Percentiles rank a stretch among this genome's conserved stretches.
Conservation (phyloP, 805 yeast genomes). For the Soucietia sequanensis region DNA sequence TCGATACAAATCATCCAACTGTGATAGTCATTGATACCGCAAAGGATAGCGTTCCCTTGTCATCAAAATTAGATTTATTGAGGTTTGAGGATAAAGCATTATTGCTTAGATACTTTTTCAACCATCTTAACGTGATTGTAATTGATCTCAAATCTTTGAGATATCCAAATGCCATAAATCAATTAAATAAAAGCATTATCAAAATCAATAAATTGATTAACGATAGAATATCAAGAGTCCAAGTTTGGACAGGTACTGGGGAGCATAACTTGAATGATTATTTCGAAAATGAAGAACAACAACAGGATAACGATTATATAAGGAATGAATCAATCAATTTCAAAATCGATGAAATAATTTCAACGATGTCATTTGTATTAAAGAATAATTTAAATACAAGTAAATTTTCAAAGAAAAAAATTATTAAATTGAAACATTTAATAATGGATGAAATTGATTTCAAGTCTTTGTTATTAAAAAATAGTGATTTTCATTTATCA, state of each 20-base stretch:
- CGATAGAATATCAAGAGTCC: constrained; percentile 36
- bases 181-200: constrained; percentile 15
- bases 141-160: constrained; percentile 7
- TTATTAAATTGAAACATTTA: constrained; percentile 22
- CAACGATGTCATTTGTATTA: constrained; percentile 37
- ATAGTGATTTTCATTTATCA: constrained; percentile 21
- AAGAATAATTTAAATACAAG: constrained; percentile 24
- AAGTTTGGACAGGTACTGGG: constrained; percentile 45
- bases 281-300: constrained; percentile 6
- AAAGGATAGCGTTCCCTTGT: not conserved
- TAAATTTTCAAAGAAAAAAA: constrained; percentile 15
- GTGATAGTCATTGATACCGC: constrained; percentile 19
- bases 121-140: constrained; percentile 35
- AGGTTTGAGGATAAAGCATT: constrained; percentile 25
- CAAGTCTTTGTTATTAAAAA: constrained; percentile 21
- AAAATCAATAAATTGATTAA: constrained; percentile 23
- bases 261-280: constrained; percentile 17
- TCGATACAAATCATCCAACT: constrained; percentile 32
- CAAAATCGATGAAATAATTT: constrained; percentile 21
- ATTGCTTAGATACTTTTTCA: constrained; percentile 35
- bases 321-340: constrained; percentile 1
- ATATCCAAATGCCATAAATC: constrained; percentile 1
- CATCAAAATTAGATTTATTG: constrained; percentile 21
- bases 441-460: constrained; percentile 32
- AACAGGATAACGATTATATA: constrained; percentile 1